Conservation (phyloP, 73 alveolate species). For the Symbiodinium pilosum region DNA sequence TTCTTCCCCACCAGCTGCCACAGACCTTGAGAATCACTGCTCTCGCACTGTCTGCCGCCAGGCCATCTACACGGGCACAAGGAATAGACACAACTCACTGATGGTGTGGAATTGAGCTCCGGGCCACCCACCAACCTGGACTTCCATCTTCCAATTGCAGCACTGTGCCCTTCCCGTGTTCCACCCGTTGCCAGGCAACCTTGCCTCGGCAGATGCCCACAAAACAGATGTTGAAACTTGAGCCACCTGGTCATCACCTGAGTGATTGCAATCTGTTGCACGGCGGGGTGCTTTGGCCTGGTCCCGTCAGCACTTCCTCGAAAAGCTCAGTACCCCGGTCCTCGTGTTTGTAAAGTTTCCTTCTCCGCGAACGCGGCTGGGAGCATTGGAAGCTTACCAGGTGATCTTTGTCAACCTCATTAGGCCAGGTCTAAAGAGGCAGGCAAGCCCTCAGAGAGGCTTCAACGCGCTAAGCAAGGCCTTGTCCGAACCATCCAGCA, state of each 20-base stretch:
- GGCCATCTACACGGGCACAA: no score
- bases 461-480: no score
- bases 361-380: background rate
- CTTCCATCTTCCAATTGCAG: background rate
- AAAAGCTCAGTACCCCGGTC: no score
- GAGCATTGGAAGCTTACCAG: background rate
- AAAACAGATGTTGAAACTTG: no score
- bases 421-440: no score
- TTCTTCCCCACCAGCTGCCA: slow-evolving; percentile 15
- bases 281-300: background rate
- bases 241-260: no score
- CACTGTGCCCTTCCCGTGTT: background rate
- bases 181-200: background rate
- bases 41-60: no score
- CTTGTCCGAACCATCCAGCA: background rate
- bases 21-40: background rate
- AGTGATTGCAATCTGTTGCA: no score
- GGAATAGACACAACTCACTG: no score
- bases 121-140: background rate
- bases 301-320: background rate
- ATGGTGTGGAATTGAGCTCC: background rate
- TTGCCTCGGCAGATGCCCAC: background rate
- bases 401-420: background rate
- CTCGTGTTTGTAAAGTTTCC: no score
- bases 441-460: no score